phyloP scores from a whole-genome alignment of 2,329 filamentous ascomycete genomes.

The Metarhizium humberi region DNA sequence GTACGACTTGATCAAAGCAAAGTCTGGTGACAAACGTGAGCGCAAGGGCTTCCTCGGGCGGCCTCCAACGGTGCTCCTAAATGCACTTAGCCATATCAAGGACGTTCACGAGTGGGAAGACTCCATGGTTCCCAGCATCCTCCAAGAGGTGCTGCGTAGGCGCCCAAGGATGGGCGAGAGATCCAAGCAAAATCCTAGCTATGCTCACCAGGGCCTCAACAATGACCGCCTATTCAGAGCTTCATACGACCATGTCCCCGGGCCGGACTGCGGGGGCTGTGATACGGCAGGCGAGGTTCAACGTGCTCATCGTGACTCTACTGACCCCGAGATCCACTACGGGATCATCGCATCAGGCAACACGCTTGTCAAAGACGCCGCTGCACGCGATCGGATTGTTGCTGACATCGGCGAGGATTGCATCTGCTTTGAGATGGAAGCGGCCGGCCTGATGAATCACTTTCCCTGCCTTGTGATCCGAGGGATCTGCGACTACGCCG shows the following conservation, averaged over 20 bases:
- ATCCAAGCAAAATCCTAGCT: slow-evolving; percentile 2
- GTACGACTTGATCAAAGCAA: slow-evolving; percentile 11
- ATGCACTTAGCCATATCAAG: slow-evolving; percentile 1
- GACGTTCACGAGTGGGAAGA: not conserved
- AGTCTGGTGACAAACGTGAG: not conserved
- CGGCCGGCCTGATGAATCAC: not conserved
- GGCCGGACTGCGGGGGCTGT: not conserved
- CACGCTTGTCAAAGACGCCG: slow-evolving; percentile 1
- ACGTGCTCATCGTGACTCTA: not conserved
- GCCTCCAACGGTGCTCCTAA: slow-evolving; percentile 5
- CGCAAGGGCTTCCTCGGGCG: not conserved
- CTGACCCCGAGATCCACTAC: slow-evolving; percentile 6
- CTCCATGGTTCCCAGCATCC: not conserved
- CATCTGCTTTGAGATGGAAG: slow-evolving; percentile 1
- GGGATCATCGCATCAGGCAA: slow-evolving; percentile 6
- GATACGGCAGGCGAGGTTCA: not conserved
- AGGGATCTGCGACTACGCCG: slow-evolving; percentile 20
- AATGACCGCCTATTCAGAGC: slow-evolving; percentile 6
- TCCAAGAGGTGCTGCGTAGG: slow-evolving; percentile 5
- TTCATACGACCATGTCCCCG: not conserved
- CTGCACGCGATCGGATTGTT: slow-evolving; percentile 1
- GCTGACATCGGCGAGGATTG: not conserved
- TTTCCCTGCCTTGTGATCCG: slow-evolving; percentile 2
- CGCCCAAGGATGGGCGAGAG: slow-evolving; percentile 6
- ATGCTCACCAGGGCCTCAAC: not conserved